Conservation (phyloP, 176 grass and related monocot species). For the Oryza meridionalis region DNA sequence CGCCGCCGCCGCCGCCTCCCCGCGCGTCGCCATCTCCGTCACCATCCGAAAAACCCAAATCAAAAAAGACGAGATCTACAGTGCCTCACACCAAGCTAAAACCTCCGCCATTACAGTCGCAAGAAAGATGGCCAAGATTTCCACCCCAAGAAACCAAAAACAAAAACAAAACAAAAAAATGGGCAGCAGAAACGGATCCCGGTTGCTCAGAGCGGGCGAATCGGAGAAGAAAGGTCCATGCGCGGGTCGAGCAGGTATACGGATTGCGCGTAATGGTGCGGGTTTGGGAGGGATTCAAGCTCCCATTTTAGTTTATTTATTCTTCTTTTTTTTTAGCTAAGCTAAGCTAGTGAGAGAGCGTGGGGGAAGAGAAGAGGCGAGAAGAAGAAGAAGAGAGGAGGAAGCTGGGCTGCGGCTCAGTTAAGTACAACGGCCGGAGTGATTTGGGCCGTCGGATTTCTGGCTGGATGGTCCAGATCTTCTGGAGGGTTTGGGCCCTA, state of each 20-base stretch:
- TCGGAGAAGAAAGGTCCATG: not conserved
- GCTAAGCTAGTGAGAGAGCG: not conserved
- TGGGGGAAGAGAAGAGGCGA: conserved; percentile 33
- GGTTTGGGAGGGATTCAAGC: conserved; percentile 49
- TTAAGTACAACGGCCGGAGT: conserved; percentile 61
- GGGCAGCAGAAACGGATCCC: not conserved
- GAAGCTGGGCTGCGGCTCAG: conserved; percentile 26
- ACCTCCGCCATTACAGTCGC: conserved; percentile 41
- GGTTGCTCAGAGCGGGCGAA: conserved; percentile 22
- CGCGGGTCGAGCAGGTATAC: not conserved
- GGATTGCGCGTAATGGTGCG: not conserved
- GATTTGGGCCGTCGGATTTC: conserved; percentile 33
- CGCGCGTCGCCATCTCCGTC: conserved; percentile 65
- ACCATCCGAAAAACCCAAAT: conserved; percentile 24
- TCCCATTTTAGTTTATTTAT: not conserved
- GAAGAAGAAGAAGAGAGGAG: not conserved
- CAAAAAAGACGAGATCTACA: conserved; percentile 31
- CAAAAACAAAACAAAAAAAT: not conserved
- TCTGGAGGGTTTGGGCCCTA: conserved; percentile 59
- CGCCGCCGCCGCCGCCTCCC: conserved; percentile 49
- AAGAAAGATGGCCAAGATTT: not conserved
- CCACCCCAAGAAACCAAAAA: not conserved
- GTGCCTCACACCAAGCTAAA: not conserved
- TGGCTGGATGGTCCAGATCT: conserved; percentile 5
- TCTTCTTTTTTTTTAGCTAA: not conserved